Conservation (phyloP, 2,329 filamentous ascomycete species). For the Colletotrichum karsti region DNA sequence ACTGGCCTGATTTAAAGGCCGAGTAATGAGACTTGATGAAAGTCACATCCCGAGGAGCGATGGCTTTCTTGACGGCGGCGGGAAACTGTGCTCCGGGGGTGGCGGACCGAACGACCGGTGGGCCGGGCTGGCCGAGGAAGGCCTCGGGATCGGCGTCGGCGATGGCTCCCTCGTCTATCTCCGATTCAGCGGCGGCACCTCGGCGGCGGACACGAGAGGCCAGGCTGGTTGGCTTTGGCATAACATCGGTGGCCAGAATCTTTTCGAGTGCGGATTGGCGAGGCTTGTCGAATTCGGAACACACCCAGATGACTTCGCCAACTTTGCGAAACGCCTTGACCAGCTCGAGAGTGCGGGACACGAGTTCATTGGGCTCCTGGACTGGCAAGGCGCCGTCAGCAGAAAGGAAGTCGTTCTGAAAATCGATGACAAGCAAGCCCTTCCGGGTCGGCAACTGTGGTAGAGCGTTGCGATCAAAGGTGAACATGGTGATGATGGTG, state of each 20-base stretch:
- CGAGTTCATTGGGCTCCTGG: slow-evolving; percentile 68
- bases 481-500: slow-evolving; percentile 53
- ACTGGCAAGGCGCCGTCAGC: slow-evolving; percentile 74
- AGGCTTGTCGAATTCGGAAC: slow-evolving; percentile 74
- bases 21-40: slow-evolving; percentile 85
- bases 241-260: slow-evolving; percentile 52
- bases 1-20: slow-evolving; percentile 78
- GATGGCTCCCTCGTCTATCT: slow-evolving; percentile 17
- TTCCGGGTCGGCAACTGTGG: slow-evolving; percentile 67
- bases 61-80: slow-evolving; percentile 47
- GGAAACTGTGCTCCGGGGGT: slow-evolving; percentile 57
- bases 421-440: slow-evolving; percentile 84
- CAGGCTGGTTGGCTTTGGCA: slow-evolving; percentile 1
- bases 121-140: slow-evolving; percentile 53
- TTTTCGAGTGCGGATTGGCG: slow-evolving; percentile 64
- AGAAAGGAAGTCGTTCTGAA: slow-evolving; percentile 89
- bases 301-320: slow-evolving; percentile 83
- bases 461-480: slow-evolving; percentile 63
- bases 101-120: slow-evolving; percentile 52
- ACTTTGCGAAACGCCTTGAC: slow-evolving; percentile 77
- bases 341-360: slow-evolving; percentile 72
- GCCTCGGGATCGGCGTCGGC: slow-evolving; percentile 46
- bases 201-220: slow-evolving; percentile 35
- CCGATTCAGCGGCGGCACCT: slow-evolving; percentile 24
- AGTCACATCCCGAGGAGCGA: slow-evolving; percentile 58